phyloP scores from a whole-genome alignment of 306 rosid species.

The Castanospermum australe region DNA sequence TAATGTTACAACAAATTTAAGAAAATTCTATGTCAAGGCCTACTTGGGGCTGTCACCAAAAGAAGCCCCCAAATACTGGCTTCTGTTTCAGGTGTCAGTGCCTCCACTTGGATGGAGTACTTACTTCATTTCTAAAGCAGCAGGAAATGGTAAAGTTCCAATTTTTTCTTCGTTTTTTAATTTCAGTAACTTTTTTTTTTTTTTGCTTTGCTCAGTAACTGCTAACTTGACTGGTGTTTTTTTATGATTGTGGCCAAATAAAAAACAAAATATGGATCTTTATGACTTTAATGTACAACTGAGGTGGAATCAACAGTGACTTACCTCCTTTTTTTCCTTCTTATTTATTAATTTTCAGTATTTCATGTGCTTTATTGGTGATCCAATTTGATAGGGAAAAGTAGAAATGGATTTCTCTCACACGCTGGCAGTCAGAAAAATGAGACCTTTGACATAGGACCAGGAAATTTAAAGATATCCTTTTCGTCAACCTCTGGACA shows the following conservation, averaged over 20 bases:
- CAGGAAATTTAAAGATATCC: constrained; percentile 79
- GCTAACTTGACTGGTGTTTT: background rate
- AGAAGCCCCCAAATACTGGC: constrained; percentile 74
- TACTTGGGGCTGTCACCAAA: constrained; percentile 60
- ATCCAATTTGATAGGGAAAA: constrained; percentile 43
- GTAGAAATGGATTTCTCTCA: constrained; percentile 30
- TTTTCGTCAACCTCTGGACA: constrained; percentile 79
- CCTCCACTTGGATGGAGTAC: constrained; percentile 93
- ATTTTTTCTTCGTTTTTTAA: background rate
- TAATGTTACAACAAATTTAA: constrained; percentile 54
- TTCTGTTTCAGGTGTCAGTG: constrained; percentile 74
- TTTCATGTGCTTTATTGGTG: constrained; percentile 7
- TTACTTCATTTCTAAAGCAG: constrained; percentile 63
- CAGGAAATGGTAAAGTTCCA: constrained; percentile 43
- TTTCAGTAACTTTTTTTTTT: too few species aligned
- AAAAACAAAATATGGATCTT: background rate
- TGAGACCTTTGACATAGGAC: constrained; percentile 62
- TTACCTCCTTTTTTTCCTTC: background rate
- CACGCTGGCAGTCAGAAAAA: constrained; percentile 14
- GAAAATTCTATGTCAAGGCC: constrained; percentile 68
- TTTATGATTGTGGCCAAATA: background rate
- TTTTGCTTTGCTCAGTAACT: background rate
- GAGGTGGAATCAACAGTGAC: background rate
- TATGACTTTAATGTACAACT: background rate
- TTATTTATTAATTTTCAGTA: background rate